Conservation (phyloP, 768 basidiomycete species). For the Naganishia kalamii region DNA sequence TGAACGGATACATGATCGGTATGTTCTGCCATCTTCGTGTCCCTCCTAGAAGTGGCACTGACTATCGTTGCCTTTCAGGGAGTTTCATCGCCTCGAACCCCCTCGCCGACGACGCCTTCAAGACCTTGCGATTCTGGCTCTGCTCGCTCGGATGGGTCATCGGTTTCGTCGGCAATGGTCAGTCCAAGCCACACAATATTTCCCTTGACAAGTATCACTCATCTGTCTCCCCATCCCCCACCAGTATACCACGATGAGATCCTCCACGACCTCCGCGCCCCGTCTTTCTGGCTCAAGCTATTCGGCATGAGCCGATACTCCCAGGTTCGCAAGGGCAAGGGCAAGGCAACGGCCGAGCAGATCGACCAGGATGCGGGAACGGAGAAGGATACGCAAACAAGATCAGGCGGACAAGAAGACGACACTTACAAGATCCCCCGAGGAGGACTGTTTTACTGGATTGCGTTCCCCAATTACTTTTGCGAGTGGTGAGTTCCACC, state of each 20-base stretch:
- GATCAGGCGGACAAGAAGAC: slow-evolving; percentile 39
- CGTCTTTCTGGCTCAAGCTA: slow-evolving; percentile 1
- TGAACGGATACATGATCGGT: slow-evolving; percentile 65
- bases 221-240: background rate
- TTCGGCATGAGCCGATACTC: slow-evolving; percentile 5
- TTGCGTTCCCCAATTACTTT: slow-evolving; percentile 89
- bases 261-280: slow-evolving; percentile 67
- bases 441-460: slow-evolving; percentile 64
- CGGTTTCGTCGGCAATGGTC: slow-evolving; percentile 67
- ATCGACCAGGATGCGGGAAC: slow-evolving; percentile 32
- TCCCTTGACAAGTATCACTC: background rate
- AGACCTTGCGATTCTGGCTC: slow-evolving; percentile 52
- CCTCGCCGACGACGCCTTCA: background rate
- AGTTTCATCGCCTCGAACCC: slow-evolving; percentile 29
- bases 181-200: background rate
- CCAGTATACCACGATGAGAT: slow-evolving; percentile 77
- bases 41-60: no score
- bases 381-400: slow-evolving; percentile 12
- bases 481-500: slow-evolving; percentile 62
- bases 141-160: slow-evolving; percentile 63
- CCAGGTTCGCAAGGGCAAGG: slow-evolving; percentile 8
- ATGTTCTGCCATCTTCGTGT: slow-evolving; percentile 41
- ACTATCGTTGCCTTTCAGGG: slow-evolving; percentile 20
- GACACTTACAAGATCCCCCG: slow-evolving; percentile 54
- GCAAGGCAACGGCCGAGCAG: slow-evolving; percentile 45